These are phyloP conservation scores for Fonsecaea nubica DNA, from an alignment of 2,329 filamentous ascomycete species.

Conservation along the genomic window DNA sequence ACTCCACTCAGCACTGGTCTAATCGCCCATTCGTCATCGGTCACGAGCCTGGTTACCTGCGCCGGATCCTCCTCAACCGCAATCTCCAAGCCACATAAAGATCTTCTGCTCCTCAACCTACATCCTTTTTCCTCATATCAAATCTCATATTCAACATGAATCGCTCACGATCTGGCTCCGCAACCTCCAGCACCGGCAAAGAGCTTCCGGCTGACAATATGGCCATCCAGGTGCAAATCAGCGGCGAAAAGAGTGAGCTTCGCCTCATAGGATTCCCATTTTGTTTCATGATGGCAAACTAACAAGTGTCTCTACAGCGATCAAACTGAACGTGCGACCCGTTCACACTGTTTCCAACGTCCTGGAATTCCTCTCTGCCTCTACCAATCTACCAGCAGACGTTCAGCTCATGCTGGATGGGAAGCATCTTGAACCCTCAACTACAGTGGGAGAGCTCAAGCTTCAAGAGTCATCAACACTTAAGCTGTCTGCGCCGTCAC, in stretches of 20 bases:
- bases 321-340: slow-evolving; percentile 62
- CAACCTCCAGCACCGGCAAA: slow-evolving; percentile 43
- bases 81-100: neutral
- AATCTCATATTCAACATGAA: slow-evolving; percentile 26
- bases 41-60: slow-evolving; percentile 31
- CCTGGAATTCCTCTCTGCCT: slow-evolving; percentile 62
- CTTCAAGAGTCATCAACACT: slow-evolving; percentile 36
- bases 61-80: slow-evolving; percentile 23
- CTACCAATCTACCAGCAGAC: slow-evolving; percentile 59
- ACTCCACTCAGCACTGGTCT: slow-evolving; percentile 43
- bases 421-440: slow-evolving; percentile 57
- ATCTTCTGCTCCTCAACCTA: neutral
- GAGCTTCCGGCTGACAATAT: slow-evolving; percentile 59
- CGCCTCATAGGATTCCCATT: slow-evolving; percentile 22
- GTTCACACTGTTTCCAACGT: slow-evolving; percentile 63
- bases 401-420: slow-evolving; percentile 65
- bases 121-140: slow-evolving; percentile 2
- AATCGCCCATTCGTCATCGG: slow-evolving; percentile 27
- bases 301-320: slow-evolving; percentile 51
- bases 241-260: slow-evolving; percentile 63
- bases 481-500: slow-evolving; percentile 50
- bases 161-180: slow-evolving; percentile 35
- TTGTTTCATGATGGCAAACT: slow-evolving; percentile 22
- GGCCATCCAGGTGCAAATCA: slow-evolving; percentile 67
- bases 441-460: slow-evolving; percentile 39